Percentiles rank a stretch among this genome's conserved stretches.
Conservation (phyloP, 2,329 filamentous ascomycete species). For the Aspergillus nomiae region DNA sequence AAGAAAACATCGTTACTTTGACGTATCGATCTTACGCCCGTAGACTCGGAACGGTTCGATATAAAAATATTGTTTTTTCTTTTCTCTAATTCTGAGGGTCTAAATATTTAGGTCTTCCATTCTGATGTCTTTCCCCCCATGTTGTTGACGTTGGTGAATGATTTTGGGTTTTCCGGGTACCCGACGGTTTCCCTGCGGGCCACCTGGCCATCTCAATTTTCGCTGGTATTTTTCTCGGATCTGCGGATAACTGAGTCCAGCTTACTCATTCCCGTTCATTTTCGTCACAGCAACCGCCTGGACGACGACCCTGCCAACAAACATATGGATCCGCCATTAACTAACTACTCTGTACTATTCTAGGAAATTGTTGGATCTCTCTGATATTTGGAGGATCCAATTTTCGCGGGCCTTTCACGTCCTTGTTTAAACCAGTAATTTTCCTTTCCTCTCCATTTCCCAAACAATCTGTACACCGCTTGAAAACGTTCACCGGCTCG, state of each 20-base stretch:
- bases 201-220: constrained; percentile 33
- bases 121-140: not conserved
- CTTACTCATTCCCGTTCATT: constrained; percentile 34
- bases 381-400: not conserved
- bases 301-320: constrained; percentile 9
- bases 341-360: not conserved
- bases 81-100: not conserved
- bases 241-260: constrained; percentile 34
- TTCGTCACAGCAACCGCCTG: constrained; percentile 38
- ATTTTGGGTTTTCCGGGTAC: constrained; percentile 15
- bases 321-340: not conserved
- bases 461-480: not conserved
- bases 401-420: not conserved
- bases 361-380: constrained; percentile 3
- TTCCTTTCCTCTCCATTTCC: not conserved
- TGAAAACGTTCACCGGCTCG: not conserved
- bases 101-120: not conserved
- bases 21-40: not conserved
- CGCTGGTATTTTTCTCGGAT: constrained; percentile 38
- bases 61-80: not conserved
- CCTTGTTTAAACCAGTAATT: not conserved
- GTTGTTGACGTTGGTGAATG: constrained; percentile 1
- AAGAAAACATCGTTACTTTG: constrained; percentile 1
- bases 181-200: constrained; percentile 21
- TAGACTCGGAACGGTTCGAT: not conserved